Conservation (phyloP, 192 early-diverging fungal genomes). For the Linnemannia elongata region DNA sequence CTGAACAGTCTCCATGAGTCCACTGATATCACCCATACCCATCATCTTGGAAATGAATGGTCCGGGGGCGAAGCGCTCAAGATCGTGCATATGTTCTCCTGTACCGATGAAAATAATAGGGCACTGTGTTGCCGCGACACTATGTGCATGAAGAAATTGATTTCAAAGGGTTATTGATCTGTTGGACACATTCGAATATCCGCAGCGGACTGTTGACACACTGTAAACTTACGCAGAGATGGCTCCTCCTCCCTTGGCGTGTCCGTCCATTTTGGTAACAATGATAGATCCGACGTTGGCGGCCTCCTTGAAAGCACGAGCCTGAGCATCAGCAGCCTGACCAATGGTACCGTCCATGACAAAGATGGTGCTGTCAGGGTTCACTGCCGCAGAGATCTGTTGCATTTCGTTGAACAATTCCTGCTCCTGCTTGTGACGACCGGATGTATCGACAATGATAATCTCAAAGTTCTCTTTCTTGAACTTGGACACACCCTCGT, state of each 20-base stretch:
- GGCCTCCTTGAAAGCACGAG: slow-evolving; percentile 91
- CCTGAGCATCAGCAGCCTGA: slow-evolving; percentile 95
- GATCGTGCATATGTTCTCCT: slow-evolving; percentile 96
- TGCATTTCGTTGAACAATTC: slow-evolving; percentile 98
- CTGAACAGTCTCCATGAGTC: slow-evolving; percentile 90
- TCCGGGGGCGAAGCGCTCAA: slow-evolving; percentile 90
- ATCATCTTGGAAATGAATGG: slow-evolving; percentile 93
- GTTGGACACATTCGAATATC: too few relatives aligned
- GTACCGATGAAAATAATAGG: slow-evolving; percentile 98
- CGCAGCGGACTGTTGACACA: background rate
- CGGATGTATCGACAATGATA: slow-evolving; percentile 99
- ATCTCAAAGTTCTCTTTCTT: slow-evolving; percentile 94
- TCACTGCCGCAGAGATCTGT: slow-evolving; percentile 88
- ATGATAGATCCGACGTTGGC: slow-evolving; percentile 96
- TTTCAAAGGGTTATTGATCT: background rate
- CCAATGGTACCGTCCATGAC: slow-evolving; percentile 99
- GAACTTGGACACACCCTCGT: slow-evolving; percentile 95
- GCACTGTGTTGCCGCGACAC: slow-evolving; percentile 92
- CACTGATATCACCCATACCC: slow-evolving; percentile 93
- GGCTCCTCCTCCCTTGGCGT: slow-evolving; percentile 98
- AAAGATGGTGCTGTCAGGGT: slow-evolving; percentile 93
- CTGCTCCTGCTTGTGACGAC: slow-evolving; percentile 93
- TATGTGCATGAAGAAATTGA: slow-evolving; percentile 28
- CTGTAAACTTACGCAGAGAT: slow-evolving; percentile 82
- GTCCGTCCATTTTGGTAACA: slow-evolving; percentile 99